Conservation (phyloP, 2,329 filamentous ascomycete species). For the Colletotrichum ledebouriae region DNA sequence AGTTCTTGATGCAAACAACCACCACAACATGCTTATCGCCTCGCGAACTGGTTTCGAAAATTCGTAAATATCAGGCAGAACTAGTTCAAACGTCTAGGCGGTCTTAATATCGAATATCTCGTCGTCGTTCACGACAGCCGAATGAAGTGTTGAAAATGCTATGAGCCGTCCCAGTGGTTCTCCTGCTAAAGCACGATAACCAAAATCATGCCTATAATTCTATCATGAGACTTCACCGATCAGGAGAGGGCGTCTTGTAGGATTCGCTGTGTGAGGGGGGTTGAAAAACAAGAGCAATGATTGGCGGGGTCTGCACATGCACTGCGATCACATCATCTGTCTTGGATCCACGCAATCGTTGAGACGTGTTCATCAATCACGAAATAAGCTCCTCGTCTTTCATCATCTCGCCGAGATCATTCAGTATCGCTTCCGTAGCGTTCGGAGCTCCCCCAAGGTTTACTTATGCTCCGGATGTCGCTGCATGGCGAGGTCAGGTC, state of each 20-base stretch:
- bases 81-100: too few species aligned
- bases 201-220: too few species aligned
- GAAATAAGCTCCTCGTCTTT: slow-evolving; percentile 35
- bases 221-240: neutral
- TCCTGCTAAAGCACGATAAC: too few species aligned
- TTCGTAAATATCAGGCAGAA: too few species aligned
- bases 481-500: neutral
- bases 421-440: neutral
- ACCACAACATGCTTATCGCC: too few species aligned
- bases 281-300: slow-evolving; percentile 11
- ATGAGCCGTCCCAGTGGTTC: too few species aligned
- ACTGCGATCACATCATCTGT: slow-evolving; percentile 33
- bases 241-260: neutral
- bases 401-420: slow-evolving; percentile 19
- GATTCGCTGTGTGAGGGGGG: neutral
- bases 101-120: too few species aligned
- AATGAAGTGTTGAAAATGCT: too few species aligned
- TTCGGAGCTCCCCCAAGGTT: slow-evolving; percentile 1
- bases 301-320: slow-evolving; percentile 5
- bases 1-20: too few species aligned
- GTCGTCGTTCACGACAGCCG: too few species aligned
- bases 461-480: slow-evolving; percentile 24
- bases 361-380: slow-evolving; percentile 32
- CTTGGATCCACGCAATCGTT: slow-evolving; percentile 36
- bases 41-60: too few species aligned